Evolutionary conservation across 441 rosid species (phyloP), one percentile per base, ranked within the genome.

Genomic region (Corymbia citriodora): DNA sequence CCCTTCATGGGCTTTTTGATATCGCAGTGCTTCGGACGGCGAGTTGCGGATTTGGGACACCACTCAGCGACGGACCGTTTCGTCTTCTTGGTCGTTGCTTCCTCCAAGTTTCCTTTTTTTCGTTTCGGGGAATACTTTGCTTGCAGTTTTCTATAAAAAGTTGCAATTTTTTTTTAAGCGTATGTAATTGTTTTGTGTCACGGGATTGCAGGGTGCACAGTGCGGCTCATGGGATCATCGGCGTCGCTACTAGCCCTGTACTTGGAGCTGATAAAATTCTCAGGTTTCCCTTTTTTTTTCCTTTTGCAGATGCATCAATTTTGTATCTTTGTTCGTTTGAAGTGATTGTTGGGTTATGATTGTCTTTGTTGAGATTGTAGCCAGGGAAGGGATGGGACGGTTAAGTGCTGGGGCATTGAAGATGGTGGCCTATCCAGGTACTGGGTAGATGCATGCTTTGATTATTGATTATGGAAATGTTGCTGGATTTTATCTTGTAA

Each of bases 321-420:
- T 53, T 91, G 27, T 87, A 5, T 29, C 61, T 19, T 52, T 29
- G 40, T 49, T 49, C 7, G 59, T 54, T 79, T 31, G 33, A 61
- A 52, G 52, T 88, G 52, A 55, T 18, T 8, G 74, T 88, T 83
- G 81, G 53, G 21, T 87, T 90, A 21, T 17, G 3, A 83, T n/a
- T 91, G 49, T 14, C 90, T 14, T 89, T 89, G 82, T 8, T 88
- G 85, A 79, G 85, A 79, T 45, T 91, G 88, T 93, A 97, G 99
- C 92, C 99, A 98, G 93, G 99, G 99, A 33, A 95, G 95, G 94
- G 99, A 98, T 94, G 99, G 99, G 92, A 96, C 97, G 92, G 97
- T 96, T 6, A 97, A 98, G 94, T 94, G 95, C 90, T 98, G 99
- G 99, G 97, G 95, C 93, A 91, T 98, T 82, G 96, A 91, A 90